phyloP scores from a whole-genome alignment of 2,329 filamentous ascomycete species.

The Penicillium hesseltinei region DNA sequence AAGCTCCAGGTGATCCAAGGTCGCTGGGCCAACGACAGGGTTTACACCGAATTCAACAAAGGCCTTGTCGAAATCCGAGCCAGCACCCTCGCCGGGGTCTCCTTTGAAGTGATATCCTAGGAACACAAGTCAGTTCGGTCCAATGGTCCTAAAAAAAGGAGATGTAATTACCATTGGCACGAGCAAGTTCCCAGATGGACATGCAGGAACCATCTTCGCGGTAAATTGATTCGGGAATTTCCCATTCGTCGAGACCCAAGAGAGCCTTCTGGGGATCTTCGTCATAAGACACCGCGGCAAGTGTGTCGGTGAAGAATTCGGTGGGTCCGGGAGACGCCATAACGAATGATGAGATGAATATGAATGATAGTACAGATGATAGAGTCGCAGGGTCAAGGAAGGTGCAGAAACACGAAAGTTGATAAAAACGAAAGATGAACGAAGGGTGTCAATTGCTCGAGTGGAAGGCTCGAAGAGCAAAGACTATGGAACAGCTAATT shows the following conservation, averaged over 20 bases:
- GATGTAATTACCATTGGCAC: background rate
- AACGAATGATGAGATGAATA: background rate
- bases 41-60: background rate
- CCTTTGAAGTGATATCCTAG: background rate
- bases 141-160: background rate
- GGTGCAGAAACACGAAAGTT: background rate
- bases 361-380: background rate
- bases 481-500: background rate
- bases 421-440: background rate
- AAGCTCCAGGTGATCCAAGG: background rate
- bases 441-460: background rate
- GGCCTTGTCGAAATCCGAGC: background rate
- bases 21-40: background rate
- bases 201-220: background rate
- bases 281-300: background rate
- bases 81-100: background rate
- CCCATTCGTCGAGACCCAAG: background rate
- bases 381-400: background rate
- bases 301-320: background rate
- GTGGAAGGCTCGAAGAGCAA: background rate
- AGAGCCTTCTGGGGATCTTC: background rate
- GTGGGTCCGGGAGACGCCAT: background rate
- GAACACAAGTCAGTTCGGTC: background rate
- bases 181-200: background rate
- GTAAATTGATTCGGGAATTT: background rate